Base-by-base conservation (phyloP, 495 filamentous ascomycete genomes). In the Penicillium tannophilum region DNA sequence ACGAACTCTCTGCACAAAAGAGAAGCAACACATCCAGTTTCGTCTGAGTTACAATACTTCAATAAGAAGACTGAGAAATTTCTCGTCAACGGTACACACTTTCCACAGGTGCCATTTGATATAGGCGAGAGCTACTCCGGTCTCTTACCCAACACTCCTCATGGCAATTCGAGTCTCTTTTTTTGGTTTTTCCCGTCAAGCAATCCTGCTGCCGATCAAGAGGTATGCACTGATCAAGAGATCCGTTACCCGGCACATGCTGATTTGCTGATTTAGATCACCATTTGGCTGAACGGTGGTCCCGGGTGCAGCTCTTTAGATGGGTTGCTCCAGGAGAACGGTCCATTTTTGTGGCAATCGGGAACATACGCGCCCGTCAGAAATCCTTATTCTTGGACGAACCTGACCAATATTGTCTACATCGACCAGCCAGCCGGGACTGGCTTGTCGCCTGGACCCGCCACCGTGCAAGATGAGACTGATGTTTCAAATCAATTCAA, bases 391-490 rank as follows among this genome's bases (percentile, higher is more conserved):
- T 81, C 79, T 14, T 92, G 87, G 88, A 78, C 81, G 17, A 91
- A 89, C 42, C 72, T 94, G 48, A 91, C 90, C 44, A 92, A 92
- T 63, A 76, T 91, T 61, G 77, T 92, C 43, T 92, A 84, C 72
- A 74, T 91, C 28, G 88, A 91, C 48, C 90, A 93, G 63, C 90
- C 90, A 0, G 84, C 91, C 11, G 88, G 90, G 41, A 90, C 89
- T 12, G 90, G 90, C 14, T 90, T 89, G 59, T 83, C 83, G 0
- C 83, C 83, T 30, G 89, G 88, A 2, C 78, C 70, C 4, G 74
- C 84, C 0, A 85, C 77, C n/a, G 86, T 86, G 24, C 82, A 75
- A 2, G 78, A 82, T 60, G 88, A 91, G 59, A 70, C 78, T 8
- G 88, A 90, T 53, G 80, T 90, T 4, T 85, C 86, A 0, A 68